Conservation (phyloP, 345 rosid species). For the Barbarea vulgaris region DNA sequence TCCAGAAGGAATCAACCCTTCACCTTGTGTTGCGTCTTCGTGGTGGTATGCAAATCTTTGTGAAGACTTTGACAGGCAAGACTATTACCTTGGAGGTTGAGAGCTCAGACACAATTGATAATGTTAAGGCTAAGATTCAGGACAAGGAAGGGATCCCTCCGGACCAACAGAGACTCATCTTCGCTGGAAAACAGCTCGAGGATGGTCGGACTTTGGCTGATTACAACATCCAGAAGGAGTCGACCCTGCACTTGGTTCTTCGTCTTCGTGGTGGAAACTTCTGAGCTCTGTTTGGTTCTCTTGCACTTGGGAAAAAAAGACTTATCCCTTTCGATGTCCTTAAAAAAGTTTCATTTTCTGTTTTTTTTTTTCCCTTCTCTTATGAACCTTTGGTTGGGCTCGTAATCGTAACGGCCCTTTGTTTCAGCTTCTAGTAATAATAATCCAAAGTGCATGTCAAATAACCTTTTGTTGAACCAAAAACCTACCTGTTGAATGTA, state of each 20-base stretch:
- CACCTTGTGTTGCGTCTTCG: slow-evolving; percentile 29
- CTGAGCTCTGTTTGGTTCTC: neutral
- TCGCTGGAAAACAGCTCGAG: slow-evolving; percentile 30
- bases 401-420: neutral
- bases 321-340: neutral
- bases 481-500: no score
- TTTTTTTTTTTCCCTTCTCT: neutral
- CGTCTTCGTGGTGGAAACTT: slow-evolving; percentile 41
- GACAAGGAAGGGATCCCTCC: slow-evolving; percentile 40
- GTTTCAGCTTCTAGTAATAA: no score
- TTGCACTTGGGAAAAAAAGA: slow-evolving; percentile 15
- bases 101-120: slow-evolving; percentile 30
- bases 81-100: slow-evolving; percentile 32
- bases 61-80: slow-evolving; percentile 27
- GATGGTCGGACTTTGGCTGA: slow-evolving; percentile 28
- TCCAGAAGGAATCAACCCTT: slow-evolving; percentile 29
- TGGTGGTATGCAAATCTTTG: slow-evolving; percentile 35
- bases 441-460: slow-evolving; percentile 4
- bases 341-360: neutral
- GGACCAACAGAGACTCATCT: slow-evolving; percentile 26
- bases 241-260: slow-evolving; percentile 33
- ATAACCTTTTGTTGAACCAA: neutral
- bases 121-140: slow-evolving; percentile 28
- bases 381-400: slow-evolving; percentile 1
- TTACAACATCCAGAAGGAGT: slow-evolving; percentile 36